A percentile compares a stretch with the other conserved stretches of the same genome.
These are phyloP conservation scores for Hemileia vastatrix DNA, from an alignment of 1,284 basidiomycete species.

Conservation along the genomic window DNA sequence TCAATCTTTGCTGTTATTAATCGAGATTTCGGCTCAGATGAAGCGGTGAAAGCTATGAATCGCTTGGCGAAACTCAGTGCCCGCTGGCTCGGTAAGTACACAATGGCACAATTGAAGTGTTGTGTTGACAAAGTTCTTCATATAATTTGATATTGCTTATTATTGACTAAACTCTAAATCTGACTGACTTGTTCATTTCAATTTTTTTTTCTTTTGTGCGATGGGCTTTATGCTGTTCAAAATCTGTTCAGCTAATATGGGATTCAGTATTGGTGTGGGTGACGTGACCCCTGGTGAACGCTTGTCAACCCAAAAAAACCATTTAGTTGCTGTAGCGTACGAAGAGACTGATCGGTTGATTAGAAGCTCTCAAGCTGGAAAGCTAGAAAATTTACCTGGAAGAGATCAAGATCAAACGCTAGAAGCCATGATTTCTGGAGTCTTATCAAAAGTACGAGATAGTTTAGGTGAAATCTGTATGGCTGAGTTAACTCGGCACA, in stretches of 20 bases:
- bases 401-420: constrained; percentile 95
- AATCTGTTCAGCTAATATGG: constrained; percentile 67
- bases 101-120: no score
- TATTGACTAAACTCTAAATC: background rate
- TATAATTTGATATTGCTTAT: no score
- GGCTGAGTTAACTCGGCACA: constrained; percentile 89
- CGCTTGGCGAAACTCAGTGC: constrained; percentile 90
- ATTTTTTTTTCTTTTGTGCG: no score
- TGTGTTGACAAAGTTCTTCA: no score
- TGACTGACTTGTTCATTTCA: background rate
- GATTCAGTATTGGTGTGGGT: constrained; percentile 96
- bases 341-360: constrained; percentile 79
- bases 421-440: constrained; percentile 86
- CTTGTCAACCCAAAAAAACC: constrained; percentile 70
- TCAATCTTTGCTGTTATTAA: constrained; percentile 97
- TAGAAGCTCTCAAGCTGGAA: constrained; percentile 76
- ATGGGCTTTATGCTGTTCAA: no score
- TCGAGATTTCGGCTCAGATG: constrained; percentile 90
- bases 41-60: constrained; percentile 92
- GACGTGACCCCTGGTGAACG: constrained; percentile 92
- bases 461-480: constrained; percentile 97
- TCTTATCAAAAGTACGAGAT: constrained; percentile 87
- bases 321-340: constrained; percentile 80
- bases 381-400: constrained; percentile 89
- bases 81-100: constrained; percentile 70